Conservation (phyloP, 169 alveolate species). For the Miamiensis avidus region DNA sequence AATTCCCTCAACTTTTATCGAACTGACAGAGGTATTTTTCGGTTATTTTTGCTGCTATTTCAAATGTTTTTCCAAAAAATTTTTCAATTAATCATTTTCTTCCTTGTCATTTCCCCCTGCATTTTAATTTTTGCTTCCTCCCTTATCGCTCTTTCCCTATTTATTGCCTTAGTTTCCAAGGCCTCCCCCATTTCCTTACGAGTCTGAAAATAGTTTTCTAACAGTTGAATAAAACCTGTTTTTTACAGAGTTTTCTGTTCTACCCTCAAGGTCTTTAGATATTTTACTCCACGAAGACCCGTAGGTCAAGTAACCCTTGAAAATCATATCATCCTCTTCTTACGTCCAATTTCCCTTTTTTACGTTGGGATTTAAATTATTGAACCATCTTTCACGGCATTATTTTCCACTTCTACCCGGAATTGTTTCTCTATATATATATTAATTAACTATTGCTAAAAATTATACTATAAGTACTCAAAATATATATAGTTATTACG, state of each 20-base stretch:
- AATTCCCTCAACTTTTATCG: neutral
- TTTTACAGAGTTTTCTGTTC: neutral
- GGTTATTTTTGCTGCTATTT: neutral
- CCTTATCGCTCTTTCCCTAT: too few species aligned
- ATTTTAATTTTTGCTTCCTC: too few species aligned
- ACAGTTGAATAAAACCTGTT: neutral
- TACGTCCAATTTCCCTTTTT: conserved; percentile 63
- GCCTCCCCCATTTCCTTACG: too few species aligned
- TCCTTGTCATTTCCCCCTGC: neutral
- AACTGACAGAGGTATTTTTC: neutral
- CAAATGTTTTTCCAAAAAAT: neutral
- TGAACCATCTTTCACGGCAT: conserved; percentile 74
- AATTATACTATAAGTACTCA: neutral
- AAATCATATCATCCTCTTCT: conserved; percentile 67
- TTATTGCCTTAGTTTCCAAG: too few species aligned
- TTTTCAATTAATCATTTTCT: neutral
- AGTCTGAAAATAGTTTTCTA: neutral
- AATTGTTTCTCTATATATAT: conserved; percentile 27
- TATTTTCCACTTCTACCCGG: conserved; percentile 71
- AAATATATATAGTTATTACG: conserved; percentile 9
- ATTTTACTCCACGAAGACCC: conserved; percentile 59
- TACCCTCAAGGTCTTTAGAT: conserved; percentile 43
- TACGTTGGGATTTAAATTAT: conserved; percentile 57
- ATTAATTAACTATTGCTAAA: neutral
- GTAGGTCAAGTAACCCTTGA: conserved; percentile 44